Evolutionary conservation across 2,329 filamentous ascomycete species (phyloP).

Genomic region (Talaromyces atroroseus): DNA sequence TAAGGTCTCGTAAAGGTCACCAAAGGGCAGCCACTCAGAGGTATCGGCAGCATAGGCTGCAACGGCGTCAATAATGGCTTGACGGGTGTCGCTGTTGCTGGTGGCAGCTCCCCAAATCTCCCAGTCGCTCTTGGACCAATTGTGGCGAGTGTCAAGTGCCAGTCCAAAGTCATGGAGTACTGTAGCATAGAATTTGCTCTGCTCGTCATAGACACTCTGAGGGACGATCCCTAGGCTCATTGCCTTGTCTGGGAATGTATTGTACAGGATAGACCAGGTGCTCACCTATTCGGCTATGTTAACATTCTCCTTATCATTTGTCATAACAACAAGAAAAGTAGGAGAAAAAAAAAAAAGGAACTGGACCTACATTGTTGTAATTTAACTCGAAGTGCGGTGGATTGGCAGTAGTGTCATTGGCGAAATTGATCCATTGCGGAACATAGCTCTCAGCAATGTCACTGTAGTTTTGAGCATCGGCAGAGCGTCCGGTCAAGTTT

Average conservation of each 20-base stretch:
- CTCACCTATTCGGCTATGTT: slow-evolving; percentile 7
- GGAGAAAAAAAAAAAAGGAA: neutral
- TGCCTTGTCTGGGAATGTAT: slow-evolving; percentile 47
- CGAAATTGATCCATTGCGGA: slow-evolving; percentile 43
- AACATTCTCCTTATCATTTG: neutral
- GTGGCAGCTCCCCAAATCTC: slow-evolving; percentile 8
- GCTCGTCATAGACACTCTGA: slow-evolving; percentile 48
- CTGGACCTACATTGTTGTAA: slow-evolving; percentile 32
- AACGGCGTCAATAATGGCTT: slow-evolving; percentile 6
- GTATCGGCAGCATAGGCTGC: slow-evolving; percentile 1
- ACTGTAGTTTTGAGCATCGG: slow-evolving; percentile 39
- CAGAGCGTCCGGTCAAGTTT: slow-evolving; percentile 39
- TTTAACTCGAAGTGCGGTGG: slow-evolving; percentile 46
- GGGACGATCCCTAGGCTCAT: slow-evolving; percentile 46
- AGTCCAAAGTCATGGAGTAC: slow-evolving; percentile 46
- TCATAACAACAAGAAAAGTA: neutral
- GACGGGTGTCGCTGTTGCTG: neutral
- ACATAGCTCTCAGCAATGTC: slow-evolving; percentile 50
- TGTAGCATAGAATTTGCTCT: slow-evolving; percentile 50
- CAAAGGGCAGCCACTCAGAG: slow-evolving; percentile 5
- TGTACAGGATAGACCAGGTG: slow-evolving; percentile 40
- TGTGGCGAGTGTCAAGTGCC: slow-evolving; percentile 48
- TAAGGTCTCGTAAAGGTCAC: slow-evolving; percentile 5
- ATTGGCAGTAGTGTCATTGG: slow-evolving; percentile 36
- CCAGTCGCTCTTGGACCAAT: slow-evolving; percentile 38